A percentile compares a stretch with the other conserved stretches of the same genome.
phyloP scores from a whole-genome alignment of 805 yeast genomes.

The Yarrowia divulgata region DNA sequence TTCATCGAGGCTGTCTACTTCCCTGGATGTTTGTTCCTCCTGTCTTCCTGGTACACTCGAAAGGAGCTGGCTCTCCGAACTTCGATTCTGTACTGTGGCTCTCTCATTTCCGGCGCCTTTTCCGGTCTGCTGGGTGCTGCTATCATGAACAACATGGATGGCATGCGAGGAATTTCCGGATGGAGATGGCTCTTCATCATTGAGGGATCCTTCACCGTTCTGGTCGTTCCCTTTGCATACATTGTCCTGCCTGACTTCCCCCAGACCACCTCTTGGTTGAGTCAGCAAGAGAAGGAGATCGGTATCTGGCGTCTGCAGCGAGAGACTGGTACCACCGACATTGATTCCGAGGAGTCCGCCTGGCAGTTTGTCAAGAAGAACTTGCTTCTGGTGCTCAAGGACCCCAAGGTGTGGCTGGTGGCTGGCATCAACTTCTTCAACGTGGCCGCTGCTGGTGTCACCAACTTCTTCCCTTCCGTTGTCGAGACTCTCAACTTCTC shows the following conservation, averaged over 20 bases:
- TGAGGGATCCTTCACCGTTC: slow-evolving; percentile 53
- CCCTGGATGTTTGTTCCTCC: slow-evolving; percentile 58
- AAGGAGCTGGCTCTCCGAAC: slow-evolving; percentile 60
- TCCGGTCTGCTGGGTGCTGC: slow-evolving; percentile 64
- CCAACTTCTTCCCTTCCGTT: slow-evolving; percentile 67
- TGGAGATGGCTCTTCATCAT: slow-evolving; percentile 67
- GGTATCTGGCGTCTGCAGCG: slow-evolving; percentile 43
- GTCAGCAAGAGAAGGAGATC: slow-evolving; percentile 43
- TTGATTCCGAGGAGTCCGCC: slow-evolving; percentile 5
- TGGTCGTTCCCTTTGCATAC: slow-evolving; percentile 55
- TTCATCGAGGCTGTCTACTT: slow-evolving; percentile 59
- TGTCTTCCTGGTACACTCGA: slow-evolving; percentile 64
- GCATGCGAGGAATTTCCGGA: slow-evolving; percentile 53
- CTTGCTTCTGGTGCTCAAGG: slow-evolving; percentile 43
- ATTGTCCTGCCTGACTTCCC: slow-evolving; percentile 63
- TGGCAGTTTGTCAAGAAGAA: slow-evolving; percentile 32
- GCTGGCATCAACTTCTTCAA: slow-evolving; percentile 49
- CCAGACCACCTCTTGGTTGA: slow-evolving; percentile 50
- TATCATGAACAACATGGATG: slow-evolving; percentile 56
- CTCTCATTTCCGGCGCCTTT: slow-evolving; percentile 59
- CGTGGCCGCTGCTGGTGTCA: slow-evolving; percentile 67
- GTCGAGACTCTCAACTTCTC: slow-evolving; percentile 62
- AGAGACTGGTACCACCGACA: slow-evolving; percentile 39
- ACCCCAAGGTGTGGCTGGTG: slow-evolving; percentile 44
- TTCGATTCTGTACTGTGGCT: slow-evolving; percentile 60